Evolutionary conservation across 2,329 filamentous ascomycete species (phyloP), one percentile per base, ranked within the genome.

Genomic region (Davidsoniella neocaledoniae): DNA sequence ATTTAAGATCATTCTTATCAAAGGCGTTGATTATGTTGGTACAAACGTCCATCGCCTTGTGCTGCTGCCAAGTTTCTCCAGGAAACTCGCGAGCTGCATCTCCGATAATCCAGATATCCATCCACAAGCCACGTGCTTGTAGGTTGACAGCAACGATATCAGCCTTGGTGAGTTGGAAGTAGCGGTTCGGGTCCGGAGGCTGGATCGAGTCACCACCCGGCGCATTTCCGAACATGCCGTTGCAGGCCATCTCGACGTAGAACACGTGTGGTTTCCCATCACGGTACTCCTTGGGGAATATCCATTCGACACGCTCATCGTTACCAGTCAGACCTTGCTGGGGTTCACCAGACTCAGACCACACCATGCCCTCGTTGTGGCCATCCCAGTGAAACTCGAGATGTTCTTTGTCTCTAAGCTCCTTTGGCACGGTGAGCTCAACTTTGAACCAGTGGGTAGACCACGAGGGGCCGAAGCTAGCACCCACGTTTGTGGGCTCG

Each of bases 211-310:
- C 86, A 23, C 86, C 86, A 17, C 82, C 82, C 0, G 82, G 74
- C 0, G 87, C 83, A 62, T 94, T 94, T 57, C 91, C 91, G 66
- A 96, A 96, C 88, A 96, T 96, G 64, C 82, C 81, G 63, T 98
- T 98, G 67, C 91, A 96, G 17, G 91, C 91, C 85, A 96, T 94
- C 68, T 98, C 91, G 56, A 98, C 81, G 64, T 95, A 98, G 58
- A 98, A 84, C 16, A 74, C 78, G 63, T 96, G 88, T 59, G 87
- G 77, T 62, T 90, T 79, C 48, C 86, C 88, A 62, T 94, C 85
- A 54, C 84, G 76, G 67, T 84, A 94, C 14, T 71, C 70, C 46
- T 85, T 71, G 7, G 91, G 90, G 42, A 98, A 71, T 53, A 94
- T 78, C 88, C 90, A 98, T 65, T 96, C 87, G 14, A 81, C 74